Percentiles rank a stretch among this genome's conserved stretches.
These are phyloP conservation scores for Talaromyces sp. DNA, from an alignment of 2,329 filamentous ascomycete genomes.

Conservation along the genomic window DNA sequence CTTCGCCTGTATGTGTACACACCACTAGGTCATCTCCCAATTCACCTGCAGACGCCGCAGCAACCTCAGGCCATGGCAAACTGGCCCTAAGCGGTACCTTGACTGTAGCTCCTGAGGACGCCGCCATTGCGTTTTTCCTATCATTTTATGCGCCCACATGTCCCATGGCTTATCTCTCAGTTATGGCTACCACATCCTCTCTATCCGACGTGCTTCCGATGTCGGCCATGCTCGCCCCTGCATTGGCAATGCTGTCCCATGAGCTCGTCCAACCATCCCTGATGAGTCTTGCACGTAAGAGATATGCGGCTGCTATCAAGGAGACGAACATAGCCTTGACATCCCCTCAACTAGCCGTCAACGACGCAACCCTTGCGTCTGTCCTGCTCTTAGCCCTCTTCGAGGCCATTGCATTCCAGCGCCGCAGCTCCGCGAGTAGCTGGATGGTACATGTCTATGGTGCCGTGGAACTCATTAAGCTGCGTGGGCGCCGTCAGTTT, in stretches of 20 bases:
- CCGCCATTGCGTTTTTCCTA: background rate
- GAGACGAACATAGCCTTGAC: background rate
- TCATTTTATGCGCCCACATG: background rate
- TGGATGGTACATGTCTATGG: slow-evolving; percentile 1
- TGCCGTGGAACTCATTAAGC: background rate
- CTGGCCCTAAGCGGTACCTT: background rate
- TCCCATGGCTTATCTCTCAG: background rate
- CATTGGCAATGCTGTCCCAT: background rate
- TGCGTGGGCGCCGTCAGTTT: background rate
- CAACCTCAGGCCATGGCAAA: background rate
- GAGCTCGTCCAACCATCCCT: background rate
- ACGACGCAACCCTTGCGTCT: background rate
- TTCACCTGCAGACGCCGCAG: background rate
- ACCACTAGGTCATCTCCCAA: background rate
- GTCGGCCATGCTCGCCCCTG: background rate
- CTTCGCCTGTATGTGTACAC: background rate
- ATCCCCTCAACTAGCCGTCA: background rate
- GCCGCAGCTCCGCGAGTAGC: background rate
- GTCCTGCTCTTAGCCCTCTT: background rate
- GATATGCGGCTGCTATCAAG: background rate
- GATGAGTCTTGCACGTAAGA: background rate
- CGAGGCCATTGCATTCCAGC: background rate
- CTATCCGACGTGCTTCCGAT: background rate
- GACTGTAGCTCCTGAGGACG: background rate
- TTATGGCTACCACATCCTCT: background rate